Conservation (phyloP, 2,329 filamentous ascomycete species). For the Talaromyces atroroseus region DNA sequence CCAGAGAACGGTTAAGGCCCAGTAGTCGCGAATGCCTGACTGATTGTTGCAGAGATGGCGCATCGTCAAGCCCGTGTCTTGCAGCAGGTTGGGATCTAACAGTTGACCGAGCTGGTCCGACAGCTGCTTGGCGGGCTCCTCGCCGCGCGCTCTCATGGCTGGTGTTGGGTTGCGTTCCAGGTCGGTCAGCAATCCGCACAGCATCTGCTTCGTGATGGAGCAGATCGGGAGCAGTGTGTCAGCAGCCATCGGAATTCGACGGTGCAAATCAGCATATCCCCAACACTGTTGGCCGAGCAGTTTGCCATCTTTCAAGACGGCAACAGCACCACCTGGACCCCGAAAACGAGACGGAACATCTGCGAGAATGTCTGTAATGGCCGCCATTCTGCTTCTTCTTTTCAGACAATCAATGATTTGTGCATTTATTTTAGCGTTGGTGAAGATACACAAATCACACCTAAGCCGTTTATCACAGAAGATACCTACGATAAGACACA, state of each 20-base stretch:
- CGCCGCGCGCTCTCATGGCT: conserved; percentile 21
- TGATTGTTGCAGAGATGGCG: conserved; percentile 38
- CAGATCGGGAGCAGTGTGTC: conserved; percentile 42
- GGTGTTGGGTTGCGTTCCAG: conserved; percentile 31
- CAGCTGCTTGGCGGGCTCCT: conserved; percentile 27
- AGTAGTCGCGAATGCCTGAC: conserved; percentile 44
- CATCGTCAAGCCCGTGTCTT: conserved; percentile 30
- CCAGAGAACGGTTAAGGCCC: conserved; percentile 42
- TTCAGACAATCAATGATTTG: not conserved
- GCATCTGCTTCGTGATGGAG: conserved; percentile 45
- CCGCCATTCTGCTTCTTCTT: conserved; percentile 1
- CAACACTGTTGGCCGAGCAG: conserved; percentile 35
- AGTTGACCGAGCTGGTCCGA: conserved; percentile 23
- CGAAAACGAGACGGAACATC: conserved; percentile 21
- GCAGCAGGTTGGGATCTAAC: conserved; percentile 20
- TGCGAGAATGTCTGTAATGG: conserved; percentile 15
- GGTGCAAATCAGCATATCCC: conserved; percentile 42
- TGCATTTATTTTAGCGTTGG: not conserved
- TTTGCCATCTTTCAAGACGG: conserved; percentile 41
- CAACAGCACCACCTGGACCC: conserved; percentile 41
- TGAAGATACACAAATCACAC: not conserved
- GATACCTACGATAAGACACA: not conserved
- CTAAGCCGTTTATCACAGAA: not conserved
- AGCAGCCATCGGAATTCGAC: conserved; percentile 31
- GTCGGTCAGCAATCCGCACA: conserved; percentile 34